Base-by-base conservation (phyloP, 2,329 filamentous ascomycete species). In the Colletotrichum australisinense region DNA sequence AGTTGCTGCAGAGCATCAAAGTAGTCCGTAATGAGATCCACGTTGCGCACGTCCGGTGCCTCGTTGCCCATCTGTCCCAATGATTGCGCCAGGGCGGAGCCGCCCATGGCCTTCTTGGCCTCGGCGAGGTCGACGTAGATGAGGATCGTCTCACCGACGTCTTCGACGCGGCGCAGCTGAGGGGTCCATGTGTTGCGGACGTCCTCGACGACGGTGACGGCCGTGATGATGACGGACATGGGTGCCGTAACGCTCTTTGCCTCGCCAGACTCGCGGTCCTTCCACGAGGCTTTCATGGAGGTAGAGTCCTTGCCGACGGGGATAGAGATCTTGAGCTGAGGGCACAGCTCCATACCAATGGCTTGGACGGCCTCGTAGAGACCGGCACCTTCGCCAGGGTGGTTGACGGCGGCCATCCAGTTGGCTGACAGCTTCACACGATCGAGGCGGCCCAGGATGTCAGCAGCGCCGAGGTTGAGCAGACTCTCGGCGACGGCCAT, bases 231-330 rank as follows among this genome's bases (percentile, higher is more conserved):
- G 6, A 97, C 89, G 1, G 96, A 97, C 78, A 98, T 90, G 1
- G 97, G 97, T 5, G 97, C 94, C 49, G 95, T 98, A 63, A 98
- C 96, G 76, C 95, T 95, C 85, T 94, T 97, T 16, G 88, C 84
- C 74, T 93, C 88, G 22, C 90, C 89, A 35, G 87, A 90, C 69
- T 89, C 86, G 74, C 87, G 86, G 76, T 96, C 93, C 79, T 91
- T 93, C 97, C 97, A 98, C 69, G 95, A 95, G 79, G 97, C 96
- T 87, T 98, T 98, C 97, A 99, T 98, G 3, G 95, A 98, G 83
- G 97, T 98, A 0, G 96, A 98, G 82, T 99, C 97, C 84, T 99
- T 98, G 68, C 97, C 97, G 9, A 98, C 97, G 4, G 97, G 97
- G 73, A 99, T 98, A 70, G 93, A 95, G 74, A 99, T 91, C 42